Evolutionary conservation across 2,329 filamentous ascomycete species (phyloP).

Genomic region (Colletotrichum sansevieriae): DNA sequence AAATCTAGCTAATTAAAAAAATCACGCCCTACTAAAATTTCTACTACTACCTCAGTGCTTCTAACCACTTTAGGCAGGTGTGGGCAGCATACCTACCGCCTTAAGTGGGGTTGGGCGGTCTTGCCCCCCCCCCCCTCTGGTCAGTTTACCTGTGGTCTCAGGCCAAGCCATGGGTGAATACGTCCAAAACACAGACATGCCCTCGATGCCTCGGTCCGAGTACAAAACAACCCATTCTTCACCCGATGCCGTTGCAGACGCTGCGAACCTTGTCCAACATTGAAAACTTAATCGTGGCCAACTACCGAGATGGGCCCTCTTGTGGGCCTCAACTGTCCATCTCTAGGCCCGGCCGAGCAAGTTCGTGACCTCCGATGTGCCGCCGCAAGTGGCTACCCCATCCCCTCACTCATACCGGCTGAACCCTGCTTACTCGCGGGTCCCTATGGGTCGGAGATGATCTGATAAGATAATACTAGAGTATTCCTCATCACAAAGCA

Average conservation of each 20-base stretch:
- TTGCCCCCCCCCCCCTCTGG: too few relatives aligned
- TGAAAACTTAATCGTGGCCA: not conserved
- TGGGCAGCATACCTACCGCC: too few relatives aligned
- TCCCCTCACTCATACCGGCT: slow-evolving; percentile 12
- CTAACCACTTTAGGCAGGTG: too few relatives aligned
- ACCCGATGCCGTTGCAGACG: slow-evolving; percentile 4
- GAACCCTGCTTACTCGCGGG: slow-evolving; percentile 15
- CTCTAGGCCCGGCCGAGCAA: not conserved
- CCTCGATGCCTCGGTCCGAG: not conserved
- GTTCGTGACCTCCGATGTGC: slow-evolving; percentile 24
- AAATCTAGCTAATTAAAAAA: too few relatives aligned
- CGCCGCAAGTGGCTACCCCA: slow-evolving; percentile 18
- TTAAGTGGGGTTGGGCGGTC: too few relatives aligned
- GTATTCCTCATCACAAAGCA: slow-evolving; percentile 13
- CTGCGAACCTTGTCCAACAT: not conserved
- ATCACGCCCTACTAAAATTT: too few relatives aligned
- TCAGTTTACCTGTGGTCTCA: too few relatives aligned
- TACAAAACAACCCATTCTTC: not conserved
- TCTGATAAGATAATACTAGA: slow-evolving; percentile 38
- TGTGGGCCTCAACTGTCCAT: not conserved
- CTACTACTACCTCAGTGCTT: too few relatives aligned
- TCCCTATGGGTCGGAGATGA: slow-evolving; percentile 24
- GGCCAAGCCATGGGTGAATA: not conserved
- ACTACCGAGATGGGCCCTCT: not conserved
- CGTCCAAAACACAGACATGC: not conserved